Evolutionary conservation across 768 basidiomycete species (phyloP).

Genomic region (Lentinula lateritia): DNA sequence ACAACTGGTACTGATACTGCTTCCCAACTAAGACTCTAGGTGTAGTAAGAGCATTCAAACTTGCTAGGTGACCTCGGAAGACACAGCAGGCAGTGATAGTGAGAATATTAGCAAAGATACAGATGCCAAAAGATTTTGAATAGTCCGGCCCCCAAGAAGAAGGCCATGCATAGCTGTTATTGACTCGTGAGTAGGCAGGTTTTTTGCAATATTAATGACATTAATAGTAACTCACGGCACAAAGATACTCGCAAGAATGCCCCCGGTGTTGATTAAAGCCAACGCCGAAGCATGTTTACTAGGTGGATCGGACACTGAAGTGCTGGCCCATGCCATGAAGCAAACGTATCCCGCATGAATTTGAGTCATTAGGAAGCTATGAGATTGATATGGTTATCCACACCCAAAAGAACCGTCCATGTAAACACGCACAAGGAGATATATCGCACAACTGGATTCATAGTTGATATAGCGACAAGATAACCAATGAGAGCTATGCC

Average conservation of each 20-base stretch:
- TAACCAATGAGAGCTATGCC: slow-evolving; percentile 63
- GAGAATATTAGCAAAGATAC: slow-evolving; percentile 49
- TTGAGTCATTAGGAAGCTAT: slow-evolving; percentile 73
- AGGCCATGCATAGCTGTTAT: slow-evolving; percentile 53
- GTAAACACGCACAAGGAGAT: slow-evolving; percentile 45
- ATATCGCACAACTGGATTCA: slow-evolving; percentile 59
- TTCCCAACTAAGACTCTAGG: not conserved
- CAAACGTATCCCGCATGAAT: slow-evolving; percentile 69
- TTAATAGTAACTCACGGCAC: slow-evolving; percentile 56
- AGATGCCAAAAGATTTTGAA: slow-evolving; percentile 65
- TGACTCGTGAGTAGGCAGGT: not conserved
- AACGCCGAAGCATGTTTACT: slow-evolving; percentile 82
- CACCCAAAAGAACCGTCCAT: no score
- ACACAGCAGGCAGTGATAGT: slow-evolving; percentile 44
- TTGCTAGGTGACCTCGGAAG: slow-evolving; percentile 38
- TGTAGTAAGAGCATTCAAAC: slow-evolving; percentile 25
- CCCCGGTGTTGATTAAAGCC: slow-evolving; percentile 76
- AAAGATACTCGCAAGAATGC: slow-evolving; percentile 76
- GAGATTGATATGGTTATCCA: not conserved
- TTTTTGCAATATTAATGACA: not conserved
- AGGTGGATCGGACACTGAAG: slow-evolving; percentile 52
- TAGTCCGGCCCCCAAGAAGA: slow-evolving; percentile 68
- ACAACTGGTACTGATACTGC: slow-evolving; percentile 1
- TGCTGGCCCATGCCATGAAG: slow-evolving; percentile 50
- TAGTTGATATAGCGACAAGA: slow-evolving; percentile 56